These are phyloP conservation scores for Yamadazyma kanchanaburiensis DNA, from an alignment of 1,139 yeast species.

Conservation along the genomic window DNA sequence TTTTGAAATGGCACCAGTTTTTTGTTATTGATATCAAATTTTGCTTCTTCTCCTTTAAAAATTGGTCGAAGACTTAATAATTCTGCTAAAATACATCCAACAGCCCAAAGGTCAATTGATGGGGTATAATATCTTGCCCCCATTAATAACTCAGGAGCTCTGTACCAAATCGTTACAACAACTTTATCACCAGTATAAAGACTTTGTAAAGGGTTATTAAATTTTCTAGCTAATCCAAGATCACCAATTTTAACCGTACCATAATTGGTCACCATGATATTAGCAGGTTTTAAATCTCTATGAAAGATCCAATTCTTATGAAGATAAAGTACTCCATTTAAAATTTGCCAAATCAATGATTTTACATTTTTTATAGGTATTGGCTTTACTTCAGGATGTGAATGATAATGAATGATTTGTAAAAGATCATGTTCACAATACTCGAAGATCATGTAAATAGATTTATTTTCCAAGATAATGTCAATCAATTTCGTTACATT, in stretches of 20 bases:
- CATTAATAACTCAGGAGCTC: constrained; percentile 88
- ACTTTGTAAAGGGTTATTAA: constrained; percentile 85
- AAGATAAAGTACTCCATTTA: constrained; percentile 85
- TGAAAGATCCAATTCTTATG: constrained; percentile 97
- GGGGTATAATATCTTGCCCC: constrained; percentile 96
- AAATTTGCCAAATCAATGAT: constrained; percentile 85
- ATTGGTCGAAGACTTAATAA: constrained; percentile 84
- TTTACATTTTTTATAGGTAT: constrained; percentile 77
- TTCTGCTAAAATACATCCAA: constrained; percentile 95
- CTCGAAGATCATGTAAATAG: constrained; percentile 92
- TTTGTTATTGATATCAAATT: constrained; percentile 75
- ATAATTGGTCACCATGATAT: constrained; percentile 87
- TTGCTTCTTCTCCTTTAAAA: constrained; percentile 97
- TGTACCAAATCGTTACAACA: constrained; percentile 96
- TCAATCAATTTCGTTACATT: constrained; percentile 80
- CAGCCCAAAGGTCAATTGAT: constrained; percentile 95
- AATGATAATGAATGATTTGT: constrained; percentile 90
- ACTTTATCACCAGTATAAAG: constrained; percentile 94
- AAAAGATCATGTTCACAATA: constrained; percentile 93
- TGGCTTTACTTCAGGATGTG: constrained; percentile 79
- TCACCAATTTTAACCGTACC: constrained; percentile 96
- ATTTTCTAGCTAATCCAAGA: constrained; percentile 88
- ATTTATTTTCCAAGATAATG: constrained; percentile 83
- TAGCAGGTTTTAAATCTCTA: constrained; percentile 95
- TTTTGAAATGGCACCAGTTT: constrained; percentile 92